These are phyloP conservation scores for Jacaranda copaia DNA, from an alignment of 257 asterid genomes.

Conservation along the genomic window DNA sequence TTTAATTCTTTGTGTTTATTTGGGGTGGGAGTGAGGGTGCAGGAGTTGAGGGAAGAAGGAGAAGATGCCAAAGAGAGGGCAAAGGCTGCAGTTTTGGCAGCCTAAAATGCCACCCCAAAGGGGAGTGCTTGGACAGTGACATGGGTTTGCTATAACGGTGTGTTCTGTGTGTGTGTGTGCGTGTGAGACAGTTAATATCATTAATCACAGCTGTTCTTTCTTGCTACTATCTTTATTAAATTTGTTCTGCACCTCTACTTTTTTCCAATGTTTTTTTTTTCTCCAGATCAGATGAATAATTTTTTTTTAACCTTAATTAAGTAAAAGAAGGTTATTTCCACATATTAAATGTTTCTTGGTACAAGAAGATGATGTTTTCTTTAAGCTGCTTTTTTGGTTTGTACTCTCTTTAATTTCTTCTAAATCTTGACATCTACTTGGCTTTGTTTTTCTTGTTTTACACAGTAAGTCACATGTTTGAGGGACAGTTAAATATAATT, in stretches of 20 bases:
- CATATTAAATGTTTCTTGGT: constrained; percentile 9
- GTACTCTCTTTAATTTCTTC: neutral
- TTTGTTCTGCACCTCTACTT: constrained; percentile 35
- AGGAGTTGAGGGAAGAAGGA: neutral
- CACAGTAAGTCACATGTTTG: constrained; percentile 40
- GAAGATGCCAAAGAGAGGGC: constrained; percentile 17
- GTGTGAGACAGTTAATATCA: constrained; percentile 29
- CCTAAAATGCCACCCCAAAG: constrained; percentile 34
- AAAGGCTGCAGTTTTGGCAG: neutral
- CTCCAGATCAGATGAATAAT: neutral
- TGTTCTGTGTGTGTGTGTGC: constrained; percentile 8
- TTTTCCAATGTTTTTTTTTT: constrained; percentile 6
- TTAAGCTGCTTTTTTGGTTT: constrained; percentile 10
- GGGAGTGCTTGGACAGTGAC: neutral
- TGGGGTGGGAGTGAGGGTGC: neutral
- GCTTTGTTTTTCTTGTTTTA: constrained; percentile 25
- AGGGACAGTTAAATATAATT: constrained; percentile 40
- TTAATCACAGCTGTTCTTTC: constrained; percentile 1
- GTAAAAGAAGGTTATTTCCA: constrained; percentile 8
- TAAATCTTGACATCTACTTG: neutral
- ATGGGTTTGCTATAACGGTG: constrained; percentile 10
- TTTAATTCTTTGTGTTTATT: constrained; percentile 49
- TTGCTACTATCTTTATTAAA: constrained; percentile 6
- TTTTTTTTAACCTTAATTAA: neutral
- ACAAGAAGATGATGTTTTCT: constrained; percentile 16